Evolutionary conservation across 257 asterid genomes (phyloP), one percentile per base, ranked within the genome.

Genomic region (Petunia axillaris): DNA sequence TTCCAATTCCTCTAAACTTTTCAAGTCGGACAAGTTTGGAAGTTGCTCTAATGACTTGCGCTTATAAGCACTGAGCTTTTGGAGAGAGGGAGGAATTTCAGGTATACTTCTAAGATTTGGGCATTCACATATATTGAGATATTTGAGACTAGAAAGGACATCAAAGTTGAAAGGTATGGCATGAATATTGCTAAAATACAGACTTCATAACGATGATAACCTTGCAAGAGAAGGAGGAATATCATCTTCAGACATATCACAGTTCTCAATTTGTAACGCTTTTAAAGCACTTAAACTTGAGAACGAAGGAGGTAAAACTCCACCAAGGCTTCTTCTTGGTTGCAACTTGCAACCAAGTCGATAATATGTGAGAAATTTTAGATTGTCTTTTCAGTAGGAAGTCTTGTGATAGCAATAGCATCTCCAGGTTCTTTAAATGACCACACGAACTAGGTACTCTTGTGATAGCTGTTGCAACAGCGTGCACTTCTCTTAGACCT

Each of bases 271-370:
- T 37, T 65, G 48, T 65, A 65, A 11, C 10, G 3, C 46, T 36
- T 38, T 65, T 44, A 65, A 65, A 15, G 74, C 36, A 39, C 38
- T 16, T 63, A 63, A 63, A 63, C 68, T 63, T 63, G 68, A 16
- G 1, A 63, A 63, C 0, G 68, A 65, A 39, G 74, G 8, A 38
- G 74, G 74, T 40, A 65, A 44, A 11, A 13, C 60, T 54, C 15
- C 5, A 54, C 60, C 14, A 14, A 4, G 60, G 60, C 60, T 54
- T 54, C 60, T 14, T 54, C 14, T 13, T 54, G 60, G 60, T 13
- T 54, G 60, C 60, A 54, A 54, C 60, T 13, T 54, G 60, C 60
- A 54, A 54, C 60, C 60, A 54, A 54, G 60, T 54, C 14, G 16
- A 4, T 5, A 54, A 54, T 14, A 54, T 54, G 60, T 54, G 6